These are phyloP conservation scores for Bipolaris sorokiniana DNA, from an alignment of 2,329 filamentous ascomycete genomes.

Conservation along the genomic window DNA sequence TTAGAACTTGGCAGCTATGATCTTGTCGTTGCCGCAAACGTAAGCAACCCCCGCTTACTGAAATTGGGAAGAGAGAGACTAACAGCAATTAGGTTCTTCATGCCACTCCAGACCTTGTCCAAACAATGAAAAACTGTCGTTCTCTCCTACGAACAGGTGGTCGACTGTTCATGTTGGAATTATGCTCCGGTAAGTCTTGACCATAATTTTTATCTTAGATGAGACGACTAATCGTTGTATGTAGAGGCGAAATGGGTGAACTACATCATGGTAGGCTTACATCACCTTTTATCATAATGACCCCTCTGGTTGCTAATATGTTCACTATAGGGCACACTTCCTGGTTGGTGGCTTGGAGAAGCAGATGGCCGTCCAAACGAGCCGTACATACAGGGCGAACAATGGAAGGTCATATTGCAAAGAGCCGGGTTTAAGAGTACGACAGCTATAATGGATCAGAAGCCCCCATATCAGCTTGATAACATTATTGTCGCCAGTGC, in stretches of 20 bases:
- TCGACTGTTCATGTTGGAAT: background rate
- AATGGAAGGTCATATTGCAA: conserved; percentile 44
- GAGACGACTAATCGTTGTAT: no score
- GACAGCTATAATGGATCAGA: conserved; percentile 20
- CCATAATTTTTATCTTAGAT: background rate
- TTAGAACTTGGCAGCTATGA: background rate
- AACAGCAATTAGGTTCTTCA: background rate
- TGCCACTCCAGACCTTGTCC: background rate
- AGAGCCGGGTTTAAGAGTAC: conserved; percentile 39
- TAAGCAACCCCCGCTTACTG: background rate
- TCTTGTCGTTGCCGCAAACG: background rate
- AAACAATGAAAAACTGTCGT: background rate
- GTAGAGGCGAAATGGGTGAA: no score
- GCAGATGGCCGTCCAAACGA: conserved; percentile 36
- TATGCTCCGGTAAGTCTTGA: background rate
- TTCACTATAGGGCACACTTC: background rate
- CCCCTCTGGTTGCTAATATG: background rate
- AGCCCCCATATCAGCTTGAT: background rate
- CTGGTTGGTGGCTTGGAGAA: background rate
- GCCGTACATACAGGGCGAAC: conserved; percentile 33
- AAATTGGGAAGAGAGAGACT: no score
- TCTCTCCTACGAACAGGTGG: background rate
- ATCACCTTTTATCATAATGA: no score
- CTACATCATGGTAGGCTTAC: no score
- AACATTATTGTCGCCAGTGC: background rate